A percentile compares a stretch with the other conserved stretches of the same genome.
Evolutionary conservation across 306 rosid species (phyloP).

Genomic region (Psophocarpus tetragonolobus): DNA sequence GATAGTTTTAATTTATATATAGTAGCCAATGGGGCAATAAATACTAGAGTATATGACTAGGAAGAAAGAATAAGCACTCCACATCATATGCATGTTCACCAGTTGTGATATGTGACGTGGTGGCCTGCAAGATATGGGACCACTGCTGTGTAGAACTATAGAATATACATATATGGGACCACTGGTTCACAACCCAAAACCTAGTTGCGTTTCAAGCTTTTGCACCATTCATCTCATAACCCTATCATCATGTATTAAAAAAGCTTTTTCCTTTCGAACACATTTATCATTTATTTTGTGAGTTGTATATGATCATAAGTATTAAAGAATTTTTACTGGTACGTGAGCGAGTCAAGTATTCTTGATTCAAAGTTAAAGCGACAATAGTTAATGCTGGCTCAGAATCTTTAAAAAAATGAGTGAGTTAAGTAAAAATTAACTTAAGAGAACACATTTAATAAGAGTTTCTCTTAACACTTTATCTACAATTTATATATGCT

Average conservation of each 20-base stretch:
- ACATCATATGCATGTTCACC: background rate
- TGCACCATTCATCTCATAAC: conserved; percentile 25
- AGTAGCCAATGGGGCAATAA: background rate
- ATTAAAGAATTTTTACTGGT: too few relatives aligned
- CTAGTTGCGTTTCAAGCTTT: background rate
- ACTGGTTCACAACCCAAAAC: background rate
- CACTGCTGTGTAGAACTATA: background rate
- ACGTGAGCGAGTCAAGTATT: too few relatives aligned
- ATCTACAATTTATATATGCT: too few relatives aligned
- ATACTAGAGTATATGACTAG: background rate
- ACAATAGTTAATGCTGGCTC: too few relatives aligned
- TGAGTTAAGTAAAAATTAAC: too few relatives aligned
- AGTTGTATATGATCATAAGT: too few relatives aligned
- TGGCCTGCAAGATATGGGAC: background rate
- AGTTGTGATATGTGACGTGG: background rate
- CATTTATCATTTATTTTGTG: too few relatives aligned
- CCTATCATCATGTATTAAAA: conserved; percentile 9
- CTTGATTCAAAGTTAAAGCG: too few relatives aligned
- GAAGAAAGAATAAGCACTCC: background rate
- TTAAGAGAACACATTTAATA: too few relatives aligned
- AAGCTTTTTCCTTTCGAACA: too few relatives aligned
- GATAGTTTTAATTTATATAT: background rate
- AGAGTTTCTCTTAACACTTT: too few relatives aligned
- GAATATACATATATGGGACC: background rate
- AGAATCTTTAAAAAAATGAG: too few relatives aligned